A percentile compares a stretch with the other conserved stretches of the same genome.
These are phyloP conservation scores for Zymoseptoria crescenta DNA, from an alignment of 2,329 filamentous ascomycete genomes.

Conservation along the genomic window DNA sequence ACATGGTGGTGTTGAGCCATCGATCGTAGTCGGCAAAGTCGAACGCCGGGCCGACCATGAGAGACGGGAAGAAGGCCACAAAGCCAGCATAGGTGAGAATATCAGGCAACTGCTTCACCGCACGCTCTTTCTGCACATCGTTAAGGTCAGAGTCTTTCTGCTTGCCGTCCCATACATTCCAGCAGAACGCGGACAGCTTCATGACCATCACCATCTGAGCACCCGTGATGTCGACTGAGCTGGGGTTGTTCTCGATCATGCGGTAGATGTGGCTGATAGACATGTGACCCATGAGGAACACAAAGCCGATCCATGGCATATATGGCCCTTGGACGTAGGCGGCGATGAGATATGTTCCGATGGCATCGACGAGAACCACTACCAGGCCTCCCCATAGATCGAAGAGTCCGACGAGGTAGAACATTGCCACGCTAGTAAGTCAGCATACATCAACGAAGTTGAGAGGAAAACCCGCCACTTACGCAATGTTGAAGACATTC, in stretches of 20 bases:
- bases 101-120: constrained; percentile 64
- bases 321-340: constrained; percentile 76
- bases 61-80: constrained; percentile 87
- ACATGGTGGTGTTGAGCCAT: constrained; percentile 93
- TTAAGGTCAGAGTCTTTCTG: constrained; percentile 72
- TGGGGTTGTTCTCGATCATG: constrained; percentile 60
- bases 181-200: constrained; percentile 94
- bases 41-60: constrained; percentile 86
- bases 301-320: constrained; percentile 96
- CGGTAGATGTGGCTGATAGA: constrained; percentile 80
- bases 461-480: constrained; percentile 14
- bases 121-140: constrained; percentile 75
- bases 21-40: constrained; percentile 87
- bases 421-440: constrained; percentile 59
- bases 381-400: constrained; percentile 79
- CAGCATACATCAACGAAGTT: background rate
- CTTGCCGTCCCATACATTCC: constrained; percentile 92
- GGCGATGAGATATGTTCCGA: constrained; percentile 74
- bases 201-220: constrained; percentile 98
- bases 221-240: constrained; percentile 74
- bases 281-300: constrained; percentile 93
- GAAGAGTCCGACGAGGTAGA: constrained; percentile 90
- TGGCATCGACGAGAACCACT: constrained; percentile 71
- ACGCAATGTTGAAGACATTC: constrained; percentile 80
- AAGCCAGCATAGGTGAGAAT: constrained; percentile 81